Evolutionary conservation across 2,329 filamentous ascomycete species (phyloP).

Genomic region (Elsinoe arachidis): DNA sequence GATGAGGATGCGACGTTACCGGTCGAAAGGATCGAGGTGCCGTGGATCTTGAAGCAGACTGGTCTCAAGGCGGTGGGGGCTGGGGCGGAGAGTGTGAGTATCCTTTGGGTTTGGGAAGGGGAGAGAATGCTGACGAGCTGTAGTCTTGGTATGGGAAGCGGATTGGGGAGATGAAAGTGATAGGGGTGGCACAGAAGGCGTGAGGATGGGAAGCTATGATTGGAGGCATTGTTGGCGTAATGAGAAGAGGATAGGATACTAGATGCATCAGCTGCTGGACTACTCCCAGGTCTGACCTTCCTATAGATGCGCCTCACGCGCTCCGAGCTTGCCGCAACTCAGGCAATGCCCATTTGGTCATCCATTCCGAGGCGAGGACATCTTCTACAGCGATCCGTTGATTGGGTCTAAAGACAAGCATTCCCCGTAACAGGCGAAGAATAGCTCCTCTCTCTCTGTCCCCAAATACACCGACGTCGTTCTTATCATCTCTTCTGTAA

Average conservation of each 20-base stretch:
- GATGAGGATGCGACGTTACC: conserved; percentile 19
- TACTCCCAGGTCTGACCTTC: too few relatives aligned
- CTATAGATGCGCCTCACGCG: too few relatives aligned
- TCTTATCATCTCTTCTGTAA: not conserved
- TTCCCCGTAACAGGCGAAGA: not conserved
- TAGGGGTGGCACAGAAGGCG: not conserved
- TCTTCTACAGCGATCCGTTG: not conserved
- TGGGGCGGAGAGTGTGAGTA: conserved; percentile 9
- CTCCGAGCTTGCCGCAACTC: not conserved
- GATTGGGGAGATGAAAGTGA: conserved; percentile 1
- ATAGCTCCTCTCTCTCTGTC: not conserved
- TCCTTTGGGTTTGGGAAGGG: not conserved
- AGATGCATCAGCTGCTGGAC: too few relatives aligned
- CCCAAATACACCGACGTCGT: not conserved
- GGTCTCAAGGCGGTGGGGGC: conserved; percentile 10
- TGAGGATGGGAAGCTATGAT: not conserved
- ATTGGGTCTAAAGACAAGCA: not conserved
- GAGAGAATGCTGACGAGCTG: not conserved
- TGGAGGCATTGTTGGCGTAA: too few relatives aligned
- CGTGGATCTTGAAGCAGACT: conserved; percentile 12
- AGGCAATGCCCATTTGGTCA: not conserved
- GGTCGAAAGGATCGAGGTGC: conserved; percentile 8
- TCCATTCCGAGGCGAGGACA: conserved; percentile 1
- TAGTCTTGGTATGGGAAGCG: not conserved
- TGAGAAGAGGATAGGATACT: too few relatives aligned